Evolutionary conservation across 2,329 filamentous ascomycete species (phyloP), one percentile per base, ranked within the genome.

Genomic region (Paraphaeosphaeria sporulosa): DNA sequence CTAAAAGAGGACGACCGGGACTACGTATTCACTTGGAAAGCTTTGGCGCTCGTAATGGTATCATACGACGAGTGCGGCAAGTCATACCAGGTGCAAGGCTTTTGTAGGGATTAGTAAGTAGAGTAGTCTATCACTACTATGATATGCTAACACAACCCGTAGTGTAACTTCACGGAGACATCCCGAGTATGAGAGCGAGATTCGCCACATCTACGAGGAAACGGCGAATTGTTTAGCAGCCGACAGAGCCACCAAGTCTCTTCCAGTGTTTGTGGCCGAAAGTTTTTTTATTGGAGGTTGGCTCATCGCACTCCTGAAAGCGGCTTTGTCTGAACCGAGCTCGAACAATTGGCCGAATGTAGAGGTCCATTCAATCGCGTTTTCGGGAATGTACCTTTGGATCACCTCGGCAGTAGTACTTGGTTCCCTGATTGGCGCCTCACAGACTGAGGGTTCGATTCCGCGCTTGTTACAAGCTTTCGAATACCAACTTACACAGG

Each of bases 1-100:
- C 60, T 64, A 4, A 19, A 17, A n/a, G 36, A 52, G 19, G 30
- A 1, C 43, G 23, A 30, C 32, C 25, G 2, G 15, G 58, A 60
- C 12, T 69, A 63, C 44, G n/a, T 55, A 12, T 50, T 40, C 6
- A 64, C 60, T 1, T 69, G 64, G 66, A 69, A 67, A 34, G 57
- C 60, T 21, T 32, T 69, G 23, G 61, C 66, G 12, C 61, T 69
- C 47, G 62, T 69, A 10, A 65, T 69, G 63, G 58, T 64, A 1
- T 67, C 66, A 7, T 69, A 69, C 40, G 66, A 69, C 44, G 66
- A 69, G 13, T 69, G 66, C 40, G 66, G 66, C 13, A 55, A 54
- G 25, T 38, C 57, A 4, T 56, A 65, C 2, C 59, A 61, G 40
- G 55, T 59, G 2, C 42, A 49, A 6, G 27, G 44, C 10, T 55